A percentile compares a stretch with the other conserved stretches of the same genome.
phyloP scores from a whole-genome alignment of 345 rosid species.

The Acer saccharum region DNA sequence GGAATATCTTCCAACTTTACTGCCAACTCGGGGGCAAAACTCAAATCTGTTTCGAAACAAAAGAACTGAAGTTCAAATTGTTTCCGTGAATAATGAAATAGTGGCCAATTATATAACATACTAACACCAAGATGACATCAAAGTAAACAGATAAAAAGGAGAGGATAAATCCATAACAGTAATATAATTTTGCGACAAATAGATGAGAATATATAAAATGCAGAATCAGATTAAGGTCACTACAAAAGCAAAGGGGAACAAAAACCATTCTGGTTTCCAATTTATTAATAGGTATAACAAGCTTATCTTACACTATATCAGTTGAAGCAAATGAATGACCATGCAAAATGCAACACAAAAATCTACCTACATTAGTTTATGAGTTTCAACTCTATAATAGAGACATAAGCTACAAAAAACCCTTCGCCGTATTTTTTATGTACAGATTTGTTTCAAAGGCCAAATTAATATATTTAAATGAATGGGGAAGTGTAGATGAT shows the following conservation, averaged over 20 bases:
- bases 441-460: not conserved
- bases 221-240: not conserved
- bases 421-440: not conserved
- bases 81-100: not conserved
- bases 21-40: conserved; percentile 51
- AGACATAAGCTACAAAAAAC: not conserved
- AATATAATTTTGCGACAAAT: not conserved
- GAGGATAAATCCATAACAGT: not conserved
- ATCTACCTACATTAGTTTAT: not conserved
- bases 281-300: not conserved
- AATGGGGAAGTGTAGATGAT: not conserved
- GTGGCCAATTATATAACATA: not conserved
- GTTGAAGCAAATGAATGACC: not conserved
- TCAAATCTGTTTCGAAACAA: conserved; percentile 50
- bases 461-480: not conserved
- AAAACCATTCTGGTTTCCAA: conserved; percentile 1
- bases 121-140: conserved; percentile 4
- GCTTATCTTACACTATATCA: not conserved
- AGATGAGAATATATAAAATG: not conserved
- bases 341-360: not conserved
- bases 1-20: conserved; percentile 61
- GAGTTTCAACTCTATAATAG: not conserved
- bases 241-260: not conserved
- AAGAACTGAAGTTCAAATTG: not conserved
- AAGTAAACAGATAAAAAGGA: not conserved